A percentile compares a stretch with the other conserved stretches of the same genome.
Conservation (phyloP, 1,284 basidiomycete species). For the Thecaphora thlaspeos region DNA sequence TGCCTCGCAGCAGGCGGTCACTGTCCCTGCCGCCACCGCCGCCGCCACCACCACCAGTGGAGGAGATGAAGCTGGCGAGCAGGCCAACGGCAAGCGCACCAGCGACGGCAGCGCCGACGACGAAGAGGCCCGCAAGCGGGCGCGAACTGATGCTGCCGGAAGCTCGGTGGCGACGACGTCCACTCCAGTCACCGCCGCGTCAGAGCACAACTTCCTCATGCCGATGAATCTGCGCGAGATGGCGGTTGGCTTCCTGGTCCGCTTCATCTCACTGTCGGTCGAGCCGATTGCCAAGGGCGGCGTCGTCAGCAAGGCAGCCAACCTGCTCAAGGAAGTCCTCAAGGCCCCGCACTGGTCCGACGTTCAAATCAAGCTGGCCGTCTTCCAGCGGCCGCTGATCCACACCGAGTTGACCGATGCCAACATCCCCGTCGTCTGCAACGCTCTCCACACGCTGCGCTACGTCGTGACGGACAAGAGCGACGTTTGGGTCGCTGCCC, state of each 20-base stretch:
- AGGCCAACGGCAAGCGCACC: constrained; percentile 14
- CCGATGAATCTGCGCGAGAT: constrained; percentile 52
- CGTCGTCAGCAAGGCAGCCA: constrained; percentile 74
- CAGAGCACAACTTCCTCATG: constrained; percentile 46
- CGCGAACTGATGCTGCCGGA: constrained; percentile 60
- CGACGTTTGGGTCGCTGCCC: constrained; percentile 76
- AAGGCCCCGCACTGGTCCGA: constrained; percentile 85
- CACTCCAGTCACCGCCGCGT: constrained; percentile 56
- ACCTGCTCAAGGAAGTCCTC: constrained; percentile 77
- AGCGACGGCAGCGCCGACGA: constrained; percentile 16
- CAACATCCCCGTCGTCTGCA: constrained; percentile 71
- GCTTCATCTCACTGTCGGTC: constrained; percentile 72
- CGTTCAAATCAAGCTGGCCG: constrained; percentile 79
- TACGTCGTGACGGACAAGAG: constrained; percentile 80
- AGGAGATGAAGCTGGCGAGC: constrained; percentile 3
- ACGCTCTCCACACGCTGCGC: constrained; percentile 84
- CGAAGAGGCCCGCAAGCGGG: constrained; percentile 58
- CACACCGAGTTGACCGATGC: constrained; percentile 67
- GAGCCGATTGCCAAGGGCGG: constrained; percentile 69
- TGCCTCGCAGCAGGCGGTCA: constrained; percentile 18
- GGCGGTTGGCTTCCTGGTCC: constrained; percentile 90
- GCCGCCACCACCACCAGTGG: constrained; percentile 6
- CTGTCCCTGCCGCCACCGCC: constrained; percentile 2
- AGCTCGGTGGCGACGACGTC: constrained; percentile 35
- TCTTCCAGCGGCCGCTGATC: constrained; percentile 60